Conservation (phyloP, 495 filamentous ascomycete genomes). For the Amorphotheca resinae region DNA sequence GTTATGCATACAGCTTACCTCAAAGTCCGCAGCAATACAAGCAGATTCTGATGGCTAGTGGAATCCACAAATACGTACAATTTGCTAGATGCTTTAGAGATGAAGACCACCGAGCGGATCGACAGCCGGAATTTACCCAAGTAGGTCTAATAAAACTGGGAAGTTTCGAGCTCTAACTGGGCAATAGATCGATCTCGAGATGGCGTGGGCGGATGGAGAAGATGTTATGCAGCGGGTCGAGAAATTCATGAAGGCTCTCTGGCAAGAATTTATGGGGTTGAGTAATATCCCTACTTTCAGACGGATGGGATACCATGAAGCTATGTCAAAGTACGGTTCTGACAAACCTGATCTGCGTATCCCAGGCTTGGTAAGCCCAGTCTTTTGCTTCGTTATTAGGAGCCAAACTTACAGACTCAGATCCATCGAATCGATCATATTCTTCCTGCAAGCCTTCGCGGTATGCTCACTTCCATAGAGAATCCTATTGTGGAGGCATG, state of each 20-base stretch:
- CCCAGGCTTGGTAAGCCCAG: conserved; percentile 7
- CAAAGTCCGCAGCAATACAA: conserved; percentile 99
- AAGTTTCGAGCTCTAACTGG: not conserved
- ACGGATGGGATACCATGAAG: conserved; percentile 57
- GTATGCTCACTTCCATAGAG: conserved; percentile 52
- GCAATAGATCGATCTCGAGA: conserved; percentile 74
- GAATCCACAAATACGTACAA: conserved; percentile 73
- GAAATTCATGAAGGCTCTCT: conserved; percentile 46
- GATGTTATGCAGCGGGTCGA: conserved; percentile 66
- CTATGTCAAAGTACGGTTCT: conserved; percentile 69
- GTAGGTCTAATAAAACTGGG: conserved; percentile 26
- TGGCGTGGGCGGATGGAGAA: conserved; percentile 64
- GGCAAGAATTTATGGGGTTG: conserved; percentile 20
- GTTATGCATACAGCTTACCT: conserved; percentile 76
- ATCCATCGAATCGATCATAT: conserved; percentile 50
- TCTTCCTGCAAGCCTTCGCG: conserved; percentile 51
- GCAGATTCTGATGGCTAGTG: conserved; percentile 91
- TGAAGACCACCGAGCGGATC: conserved; percentile 83
- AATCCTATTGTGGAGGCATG: conserved; percentile 60
- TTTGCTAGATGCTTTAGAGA: conserved; percentile 93
- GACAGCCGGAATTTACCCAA: conserved; percentile 96
- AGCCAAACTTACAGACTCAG: conserved; percentile 22
- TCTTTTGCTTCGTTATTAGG: not conserved
- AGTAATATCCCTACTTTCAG: conserved; percentile 29
- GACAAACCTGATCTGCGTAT: conserved; percentile 87